Evolutionary conservation across 1,284 basidiomycete genomes (phyloP).

Genomic region (Puccinia polysora): DNA sequence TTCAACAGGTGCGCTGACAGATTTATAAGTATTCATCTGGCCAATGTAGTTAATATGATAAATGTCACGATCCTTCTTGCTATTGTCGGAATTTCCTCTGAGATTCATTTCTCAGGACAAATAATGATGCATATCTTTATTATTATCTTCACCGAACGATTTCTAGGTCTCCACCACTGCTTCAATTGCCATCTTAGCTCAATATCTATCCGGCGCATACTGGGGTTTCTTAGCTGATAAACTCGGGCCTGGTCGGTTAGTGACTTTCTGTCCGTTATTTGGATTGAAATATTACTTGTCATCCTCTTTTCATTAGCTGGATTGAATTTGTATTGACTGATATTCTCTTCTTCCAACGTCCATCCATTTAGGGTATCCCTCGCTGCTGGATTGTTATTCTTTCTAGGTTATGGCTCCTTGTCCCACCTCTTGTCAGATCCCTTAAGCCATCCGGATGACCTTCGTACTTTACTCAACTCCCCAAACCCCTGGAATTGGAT

Average conservation of each 20-base stretch:
- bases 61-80: too few species aligned
- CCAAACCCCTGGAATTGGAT: neutral
- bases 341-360: neutral
- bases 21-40: too few species aligned
- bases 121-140: neutral
- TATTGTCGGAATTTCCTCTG: too few species aligned
- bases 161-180: constrained; percentile 25
- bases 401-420: constrained; percentile 18
- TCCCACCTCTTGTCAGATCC: constrained; percentile 1
- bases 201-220: constrained; percentile 21
- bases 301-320: neutral
- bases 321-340: neutral
- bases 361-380: constrained; percentile 21
- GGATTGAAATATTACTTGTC: neutral
- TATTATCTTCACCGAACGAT: neutral
- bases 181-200: constrained; percentile 23
- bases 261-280: neutral
- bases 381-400: constrained; percentile 16
- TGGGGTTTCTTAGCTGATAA: constrained; percentile 35
- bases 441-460: neutral
- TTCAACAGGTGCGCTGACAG: neutral
- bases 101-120: neutral
- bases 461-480: neutral
- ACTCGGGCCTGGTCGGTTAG: constrained; percentile 23
- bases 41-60: too few species aligned